Evolutionary conservation across 2,329 filamentous ascomycete genomes (phyloP), one percentile per base, ranked within the genome.

Genomic region (Rachicladosporium sp.): DNA sequence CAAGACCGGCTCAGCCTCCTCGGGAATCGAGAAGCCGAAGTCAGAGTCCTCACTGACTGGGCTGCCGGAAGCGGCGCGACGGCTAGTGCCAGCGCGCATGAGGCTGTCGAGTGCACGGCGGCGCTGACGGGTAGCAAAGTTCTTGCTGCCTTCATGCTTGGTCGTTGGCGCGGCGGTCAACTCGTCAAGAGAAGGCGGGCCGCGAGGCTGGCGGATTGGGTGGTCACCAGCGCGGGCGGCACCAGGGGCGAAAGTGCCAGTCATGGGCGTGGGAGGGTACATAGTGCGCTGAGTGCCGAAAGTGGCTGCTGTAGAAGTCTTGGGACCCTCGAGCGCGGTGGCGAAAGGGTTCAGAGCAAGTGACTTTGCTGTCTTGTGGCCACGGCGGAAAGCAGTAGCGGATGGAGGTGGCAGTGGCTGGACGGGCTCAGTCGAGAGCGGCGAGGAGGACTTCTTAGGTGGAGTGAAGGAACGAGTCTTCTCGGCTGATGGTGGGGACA

Each of bases 91-190:
- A 39, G 89, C 89, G 48, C 84, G 83, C 45, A 95, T 84, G 36
- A 98, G 74, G 58, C 87, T 95, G 67, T 88, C 80, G 33, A 98
- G 79, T 19, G 91, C 91, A 52, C 83, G 87, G 48, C 89, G 86
- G 44, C 91, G 86, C 55, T 93, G 88, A 45, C 91, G 87, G 41
- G 87, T 79, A 8, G 83, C 82, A 64, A 98, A 98, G 68, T 98
- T 98, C 76, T 95, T 70, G 77, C 89, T 95, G 15, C 89, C 91
- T 61, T 96, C 89, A 47, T 89, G 77, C 66, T 87, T 94, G 50
- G 85, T 80, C 6, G 89, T 96, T 1, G 91, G 91, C 65, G 88
- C 91, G 12, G 80, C 74, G 55, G 81, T 76, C 44, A 98, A 77
- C 65, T 98, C 91, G 50, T 98, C 91, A 37, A 96, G 73, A 10